Base-by-base conservation (phyloP, 2,329 filamentous ascomycete species). In the Alternaria solani region DNA sequence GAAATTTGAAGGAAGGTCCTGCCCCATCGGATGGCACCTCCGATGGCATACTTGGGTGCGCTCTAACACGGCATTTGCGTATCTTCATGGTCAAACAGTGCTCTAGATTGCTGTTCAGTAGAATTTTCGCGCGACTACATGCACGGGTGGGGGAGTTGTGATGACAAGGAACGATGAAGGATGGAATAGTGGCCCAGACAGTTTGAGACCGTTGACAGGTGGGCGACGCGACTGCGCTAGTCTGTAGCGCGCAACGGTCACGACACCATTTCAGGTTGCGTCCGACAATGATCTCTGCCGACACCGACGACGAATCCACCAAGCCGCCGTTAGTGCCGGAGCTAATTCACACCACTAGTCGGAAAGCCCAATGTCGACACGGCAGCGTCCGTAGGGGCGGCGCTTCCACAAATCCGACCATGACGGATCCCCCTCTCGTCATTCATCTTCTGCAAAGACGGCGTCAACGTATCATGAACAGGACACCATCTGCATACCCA, bases 141-240 rank as follows among this genome's bases (percentile, higher is more conserved):
- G 34, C 20, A n/a, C 32, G 1, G 25, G 46, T 49, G 46, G 46
- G 16, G 23, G n/a, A 14, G 23, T 14, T n/a, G 32, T 49, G 32
- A 49, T 49, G 34, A 34, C 34, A 18, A 49, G 46, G 46, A 49
- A 49, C 32, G 46, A 49, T 49, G 46, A 49, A 49, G 46, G 30
- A 38, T 20, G 25, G 32, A 49, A 49, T 32, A 49, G 46, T 49
- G 46, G 46, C 14, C 46, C 30, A 38, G 23, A 36, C 5, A 26
- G 16, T 36, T 38, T 49, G 34, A 23, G 38, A 25, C 8, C 46
- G 20, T 42, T 42, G 5, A 42, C 39, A 25, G 39, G 39, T 42
- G 20, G 20, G 18, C 12, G 20, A 42, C 7, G 20, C 34, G 20
- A 49, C 25, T 16, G 25, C 46, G 46, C 46, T 49, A 36, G 46